Conservation (phyloP, 169 alveolate genomes). For the Perkinsus chesapeaki region DNA sequence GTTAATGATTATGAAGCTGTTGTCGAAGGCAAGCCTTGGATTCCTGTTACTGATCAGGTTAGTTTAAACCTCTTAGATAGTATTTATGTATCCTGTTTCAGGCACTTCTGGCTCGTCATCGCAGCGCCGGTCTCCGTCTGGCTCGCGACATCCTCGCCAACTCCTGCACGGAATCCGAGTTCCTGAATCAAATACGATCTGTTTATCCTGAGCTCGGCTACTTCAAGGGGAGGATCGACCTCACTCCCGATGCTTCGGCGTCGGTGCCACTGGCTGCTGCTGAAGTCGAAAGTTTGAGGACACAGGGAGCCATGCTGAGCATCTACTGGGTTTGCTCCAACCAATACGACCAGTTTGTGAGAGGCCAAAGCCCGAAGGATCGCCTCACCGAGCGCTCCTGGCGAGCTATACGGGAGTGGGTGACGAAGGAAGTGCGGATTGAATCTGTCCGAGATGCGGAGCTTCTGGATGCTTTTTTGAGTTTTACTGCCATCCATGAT, state of each 20-base stretch:
- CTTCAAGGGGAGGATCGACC: neutral
- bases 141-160: neutral
- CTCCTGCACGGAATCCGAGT: neutral
- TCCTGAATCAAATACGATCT: neutral
- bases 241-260: neutral
- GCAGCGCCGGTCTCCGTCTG: neutral
- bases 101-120: neutral
- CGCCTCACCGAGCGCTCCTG: neutral
- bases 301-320: neutral
- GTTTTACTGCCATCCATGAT: constrained; percentile 8
- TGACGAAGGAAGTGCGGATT: neutral
- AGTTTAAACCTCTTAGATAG: neutral
- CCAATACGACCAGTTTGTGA: neutral
- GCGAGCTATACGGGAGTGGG: neutral
- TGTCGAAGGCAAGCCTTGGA: neutral
- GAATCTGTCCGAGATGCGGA: neutral
- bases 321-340: neutral
- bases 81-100: neutral
- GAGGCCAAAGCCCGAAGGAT: neutral
- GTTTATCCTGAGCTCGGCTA: neutral
- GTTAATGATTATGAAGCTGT: neutral
- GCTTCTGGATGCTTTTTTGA: constrained; percentile 6
- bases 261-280: neutral
- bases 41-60: neutral
- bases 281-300: neutral